Conservation (phyloP, 2,329 filamentous ascomycete species). For the Fusarium domesticum region DNA sequence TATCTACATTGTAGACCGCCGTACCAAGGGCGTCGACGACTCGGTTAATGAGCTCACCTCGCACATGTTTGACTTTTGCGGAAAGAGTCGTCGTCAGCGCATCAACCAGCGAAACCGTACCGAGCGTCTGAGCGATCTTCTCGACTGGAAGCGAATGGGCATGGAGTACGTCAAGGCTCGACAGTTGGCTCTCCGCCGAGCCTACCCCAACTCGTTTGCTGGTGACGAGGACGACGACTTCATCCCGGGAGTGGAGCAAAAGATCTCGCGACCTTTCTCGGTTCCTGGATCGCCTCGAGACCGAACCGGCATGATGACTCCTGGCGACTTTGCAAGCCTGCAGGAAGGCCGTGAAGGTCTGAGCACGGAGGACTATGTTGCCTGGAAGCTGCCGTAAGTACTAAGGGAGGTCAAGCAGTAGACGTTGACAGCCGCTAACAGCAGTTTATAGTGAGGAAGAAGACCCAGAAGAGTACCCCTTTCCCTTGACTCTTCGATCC, state of each 20-base stretch:
- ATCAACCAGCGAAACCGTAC: constrained; percentile 99
- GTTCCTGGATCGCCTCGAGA: constrained; percentile 91
- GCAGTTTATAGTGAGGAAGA: constrained; percentile 71
- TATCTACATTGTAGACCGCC: constrained; percentile 97
- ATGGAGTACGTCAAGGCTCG: constrained; percentile 98
- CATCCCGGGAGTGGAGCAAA: constrained; percentile 88
- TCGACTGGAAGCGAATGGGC: constrained; percentile 99
- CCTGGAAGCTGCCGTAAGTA: constrained; percentile 96
- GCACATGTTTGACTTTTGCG: constrained; percentile 85
- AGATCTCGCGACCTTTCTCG: constrained; percentile 91
- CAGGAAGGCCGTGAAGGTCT: constrained; percentile 92
- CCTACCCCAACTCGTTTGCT: constrained; percentile 83
- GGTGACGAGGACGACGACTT: constrained; percentile 81
- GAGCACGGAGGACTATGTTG: constrained; percentile 94
- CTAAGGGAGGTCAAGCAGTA: no score
- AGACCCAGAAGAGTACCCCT: constrained; percentile 71
- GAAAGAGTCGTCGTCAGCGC: constrained; percentile 90
- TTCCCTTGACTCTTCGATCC: constrained; percentile 55
- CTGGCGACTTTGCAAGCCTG: constrained; percentile 92
- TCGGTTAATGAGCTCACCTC: constrained; percentile 92
- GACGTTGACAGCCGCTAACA: constrained; percentile 17
- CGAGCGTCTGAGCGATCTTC: constrained; percentile 86
- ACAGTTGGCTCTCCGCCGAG: constrained; percentile 84
- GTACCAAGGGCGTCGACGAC: constrained; percentile 93
- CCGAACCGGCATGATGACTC: constrained; percentile 96